Base-by-base conservation (phyloP, 345 rosid genomes). In the Eucalyptus fibrosa region DNA sequence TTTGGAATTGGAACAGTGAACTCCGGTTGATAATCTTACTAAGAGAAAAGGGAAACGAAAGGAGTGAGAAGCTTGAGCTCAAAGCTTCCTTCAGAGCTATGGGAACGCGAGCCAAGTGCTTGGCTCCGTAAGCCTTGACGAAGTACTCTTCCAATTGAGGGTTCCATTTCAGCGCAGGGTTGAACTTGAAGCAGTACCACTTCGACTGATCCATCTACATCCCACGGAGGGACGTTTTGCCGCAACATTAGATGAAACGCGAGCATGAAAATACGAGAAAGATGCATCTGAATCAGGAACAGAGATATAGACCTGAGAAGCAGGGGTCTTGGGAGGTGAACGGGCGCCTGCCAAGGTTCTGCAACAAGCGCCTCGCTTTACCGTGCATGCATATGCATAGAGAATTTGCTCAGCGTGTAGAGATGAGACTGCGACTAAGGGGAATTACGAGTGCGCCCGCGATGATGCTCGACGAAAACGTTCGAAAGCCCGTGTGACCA, bases 131-230 rank as follows among this genome's bases (percentile, higher is more conserved):
- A 50, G 99, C 99, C 86, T 92, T 94, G 91, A 90, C 87, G 94
- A 98, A 95, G 94, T 98, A 97, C 3, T 93, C 95, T 90, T 96
- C 96, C 40, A 96, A 97, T 89, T 95, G 91, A 89, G 99, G 94
- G 89, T 97, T 92, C 99, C 99, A 98, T 50, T 93, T 94, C 92
- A 98, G 83, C 30, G 86, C 87, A 5, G 99, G 99, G 87, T 92
- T 93, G 92, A 56, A 56, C 62, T 56, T 56, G 62, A 93, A 98
- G 91, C 94, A 92, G 94, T 96, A 98, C 85, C 99, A 96, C 90
- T 94, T 94, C 10, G 94, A 92, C 60, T 92, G 91, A 88, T 93
- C 96, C 97, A 93, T 95, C 94, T 93, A 87, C 89, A 80, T 16
- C 12, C 87, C 16, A 37, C 87, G 40, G 18, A 40, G 40, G 59